These are phyloP conservation scores for Oryza meyeriana DNA, from an alignment of 176 grass and related monocot genomes.

Conservation along the genomic window DNA sequence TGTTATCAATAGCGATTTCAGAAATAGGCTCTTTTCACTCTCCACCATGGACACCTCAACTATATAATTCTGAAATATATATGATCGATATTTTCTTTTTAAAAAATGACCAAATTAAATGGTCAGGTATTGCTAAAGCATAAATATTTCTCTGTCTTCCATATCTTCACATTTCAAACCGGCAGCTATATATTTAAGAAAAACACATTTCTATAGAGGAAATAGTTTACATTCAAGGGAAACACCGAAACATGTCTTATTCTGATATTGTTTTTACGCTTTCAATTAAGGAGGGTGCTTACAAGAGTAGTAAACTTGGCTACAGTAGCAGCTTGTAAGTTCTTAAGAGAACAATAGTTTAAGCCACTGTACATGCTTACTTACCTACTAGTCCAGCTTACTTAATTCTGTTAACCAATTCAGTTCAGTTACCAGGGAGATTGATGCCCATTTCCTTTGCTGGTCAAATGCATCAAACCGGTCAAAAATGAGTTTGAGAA, in stretches of 20 bases:
- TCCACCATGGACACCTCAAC: not conserved
- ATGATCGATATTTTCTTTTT: not conserved
- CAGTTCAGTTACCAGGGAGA: not conserved
- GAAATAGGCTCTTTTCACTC: not conserved
- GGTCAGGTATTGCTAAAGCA: not conserved
- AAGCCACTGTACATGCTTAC: not conserved
- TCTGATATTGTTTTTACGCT: not conserved
- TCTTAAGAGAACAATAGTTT: not conserved
- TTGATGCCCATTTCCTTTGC: not conserved
- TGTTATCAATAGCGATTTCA: not conserved
- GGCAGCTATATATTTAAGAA: not conserved
- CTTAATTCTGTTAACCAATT: not conserved
- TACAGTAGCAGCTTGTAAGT: not conserved
- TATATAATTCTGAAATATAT: not conserved
- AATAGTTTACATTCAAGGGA: no score
- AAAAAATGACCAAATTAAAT: not conserved
- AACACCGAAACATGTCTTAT: not conserved
- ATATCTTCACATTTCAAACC: not conserved
- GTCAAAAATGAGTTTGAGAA: conserved; percentile 29
- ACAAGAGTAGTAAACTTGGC: no score
- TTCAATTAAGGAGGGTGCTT: not conserved
- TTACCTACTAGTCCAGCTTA: not conserved
- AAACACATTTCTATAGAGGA: no score
- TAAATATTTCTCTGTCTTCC: not conserved
- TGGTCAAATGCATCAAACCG: conserved; percentile 16